Evolutionary conservation across 495 filamentous ascomycete species (phyloP), one percentile per base, ranked within the genome.

Genomic region (Niebla homalea): DNA sequence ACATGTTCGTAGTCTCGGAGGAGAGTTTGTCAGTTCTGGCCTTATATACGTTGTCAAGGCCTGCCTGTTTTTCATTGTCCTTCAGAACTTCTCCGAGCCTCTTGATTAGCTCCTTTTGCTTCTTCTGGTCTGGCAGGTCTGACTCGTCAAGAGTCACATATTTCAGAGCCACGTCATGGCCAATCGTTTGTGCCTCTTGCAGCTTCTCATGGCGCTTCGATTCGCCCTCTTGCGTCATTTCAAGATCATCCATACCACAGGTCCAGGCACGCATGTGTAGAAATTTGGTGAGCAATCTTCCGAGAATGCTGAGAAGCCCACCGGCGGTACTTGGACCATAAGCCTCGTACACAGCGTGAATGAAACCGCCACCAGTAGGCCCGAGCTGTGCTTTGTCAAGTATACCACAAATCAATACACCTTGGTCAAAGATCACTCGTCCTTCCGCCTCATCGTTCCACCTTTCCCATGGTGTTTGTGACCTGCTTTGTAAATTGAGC

Each of bases 311-410:
- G 41, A 99, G 76, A 1, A 95, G 69, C 59, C 83, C 84, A 25
- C 89, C 89, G 19, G 93, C 90, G 50, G 78, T 71, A 18, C 79
- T 81, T 48, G 90, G 87, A 18, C 93, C 93, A 64, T 96, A 97
- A 14, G 87, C 76, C 59, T 99, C 93, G 61, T 97, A 87, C 5
- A 99, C 75, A 0, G 87, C 77, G 64, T 99, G 89, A 47, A 99
- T 79, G 32, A 99, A 73, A 51, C 93, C 93, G 43, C 89, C 89
- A 52, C 79, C 76, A 47, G 73, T 83, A 29, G 93, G 86, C 48
- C 93, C 93, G 45, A 99, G 79, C 54, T 97, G 93, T 41, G 85
- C 83, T 68, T 99, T 99, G 65, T 99, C 93, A 23, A 99, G 76
- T 58, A 99, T 90, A 55, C 93, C 93, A 42, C 76, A 80, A 42